Evolutionary conservation across 2,329 filamentous ascomycete species (phyloP).

Genomic region (Aureobasidium namibiae): DNA sequence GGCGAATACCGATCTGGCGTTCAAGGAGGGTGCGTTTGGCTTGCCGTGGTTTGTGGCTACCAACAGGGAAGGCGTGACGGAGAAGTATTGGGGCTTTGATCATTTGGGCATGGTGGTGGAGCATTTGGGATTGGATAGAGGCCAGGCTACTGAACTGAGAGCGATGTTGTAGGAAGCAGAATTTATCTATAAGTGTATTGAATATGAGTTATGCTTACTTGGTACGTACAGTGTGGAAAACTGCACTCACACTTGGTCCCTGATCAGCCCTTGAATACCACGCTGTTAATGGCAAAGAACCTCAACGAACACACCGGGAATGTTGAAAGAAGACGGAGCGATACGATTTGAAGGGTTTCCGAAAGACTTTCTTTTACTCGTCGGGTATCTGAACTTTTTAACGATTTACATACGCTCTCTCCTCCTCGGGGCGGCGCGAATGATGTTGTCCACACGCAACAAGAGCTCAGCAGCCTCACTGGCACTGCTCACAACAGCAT

Average conservation of each 20-base stretch:
- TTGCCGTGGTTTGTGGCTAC: constrained; percentile 52
- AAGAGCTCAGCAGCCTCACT: constrained; percentile 95
- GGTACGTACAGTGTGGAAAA: background rate
- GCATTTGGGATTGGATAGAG: constrained; percentile 43
- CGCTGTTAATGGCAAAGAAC: background rate
- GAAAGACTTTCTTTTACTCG: constrained; percentile 3
- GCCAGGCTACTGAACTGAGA: constrained; percentile 28
- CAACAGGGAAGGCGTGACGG: constrained; percentile 44
- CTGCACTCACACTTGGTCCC: background rate
- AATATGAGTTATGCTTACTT: background rate
- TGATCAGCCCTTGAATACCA: background rate
- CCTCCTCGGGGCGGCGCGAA: constrained; percentile 79
- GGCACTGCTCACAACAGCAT: constrained; percentile 91
- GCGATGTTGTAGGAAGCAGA: constrained; percentile 27
- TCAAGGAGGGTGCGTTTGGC: constrained; percentile 51
- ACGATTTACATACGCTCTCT: constrained; percentile 61
- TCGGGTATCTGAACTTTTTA: constrained; percentile 12
- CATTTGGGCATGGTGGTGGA: constrained; percentile 48
- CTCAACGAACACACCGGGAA: background rate
- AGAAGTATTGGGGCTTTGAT: constrained; percentile 54
- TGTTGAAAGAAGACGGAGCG: background rate
- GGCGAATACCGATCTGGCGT: constrained; percentile 43
- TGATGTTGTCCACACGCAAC: constrained; percentile 94
- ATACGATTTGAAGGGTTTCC: background rate
- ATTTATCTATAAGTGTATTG: background rate